Percentiles rank a stretch among this genome's conserved stretches.
phyloP scores from a whole-genome alignment of 1,284 basidiomycete species.

The Cutaneotrichosporon arboriforme region DNA sequence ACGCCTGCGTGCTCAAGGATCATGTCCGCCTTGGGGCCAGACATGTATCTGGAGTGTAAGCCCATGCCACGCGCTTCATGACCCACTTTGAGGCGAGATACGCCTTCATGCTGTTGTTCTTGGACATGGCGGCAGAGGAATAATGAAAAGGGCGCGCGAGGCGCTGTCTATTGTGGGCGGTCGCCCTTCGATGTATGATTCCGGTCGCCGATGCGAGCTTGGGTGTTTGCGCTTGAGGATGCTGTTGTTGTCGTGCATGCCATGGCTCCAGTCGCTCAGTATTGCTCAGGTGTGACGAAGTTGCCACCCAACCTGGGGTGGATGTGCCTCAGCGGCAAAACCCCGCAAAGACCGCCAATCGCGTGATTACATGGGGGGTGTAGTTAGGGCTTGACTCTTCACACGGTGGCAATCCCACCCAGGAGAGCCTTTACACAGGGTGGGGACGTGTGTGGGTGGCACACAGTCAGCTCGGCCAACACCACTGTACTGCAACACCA shows the following conservation, averaged over 20 bases:
- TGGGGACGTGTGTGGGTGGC: too few species aligned
- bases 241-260: neutral
- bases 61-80: neutral
- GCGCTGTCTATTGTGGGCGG: neutral
- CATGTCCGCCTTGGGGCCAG: conserved; percentile 92
- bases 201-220: neutral
- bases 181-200: neutral
- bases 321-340: conserved; percentile 20
- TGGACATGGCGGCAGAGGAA: conserved; percentile 31
- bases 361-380: too few species aligned
- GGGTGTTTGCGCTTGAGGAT: neutral
- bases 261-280: too few species aligned
- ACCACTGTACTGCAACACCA: too few species aligned
- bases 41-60: conserved; percentile 70
- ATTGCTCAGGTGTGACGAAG: too few species aligned
- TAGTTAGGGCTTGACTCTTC: too few species aligned
- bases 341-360: conserved; percentile 5
- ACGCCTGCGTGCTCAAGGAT: conserved; percentile 67
- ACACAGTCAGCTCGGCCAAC: too few species aligned
- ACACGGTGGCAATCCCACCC: too few species aligned
- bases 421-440: too few species aligned
- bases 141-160: neutral
- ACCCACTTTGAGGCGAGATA: conserved; percentile 52
- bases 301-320: conserved; percentile 7
- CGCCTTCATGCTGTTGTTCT: conserved; percentile 52